A percentile compares a stretch with the other conserved stretches of the same genome.
Conservation (phyloP, 2,329 filamentous ascomycete species). For the Neofusicoccum umdonicola region DNA sequence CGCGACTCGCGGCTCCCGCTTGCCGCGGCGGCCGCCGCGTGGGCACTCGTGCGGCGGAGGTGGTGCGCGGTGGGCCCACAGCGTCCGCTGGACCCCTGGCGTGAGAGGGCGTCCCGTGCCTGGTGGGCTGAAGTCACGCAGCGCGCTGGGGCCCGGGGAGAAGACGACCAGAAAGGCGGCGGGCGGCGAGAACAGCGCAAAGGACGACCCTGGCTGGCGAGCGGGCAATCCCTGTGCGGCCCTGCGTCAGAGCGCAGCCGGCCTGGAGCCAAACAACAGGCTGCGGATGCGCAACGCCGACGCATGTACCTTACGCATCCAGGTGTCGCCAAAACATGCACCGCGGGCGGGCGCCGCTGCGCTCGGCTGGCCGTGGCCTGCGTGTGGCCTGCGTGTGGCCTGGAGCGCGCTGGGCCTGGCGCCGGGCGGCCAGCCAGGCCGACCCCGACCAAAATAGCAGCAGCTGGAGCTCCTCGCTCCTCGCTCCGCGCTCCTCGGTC, state of each 20-base stretch:
- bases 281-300: constrained; percentile 1
- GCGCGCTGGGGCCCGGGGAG: no score
- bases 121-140: background rate
- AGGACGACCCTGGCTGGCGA: background rate
- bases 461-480: no score
- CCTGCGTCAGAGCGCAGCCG: constrained; percentile 12
- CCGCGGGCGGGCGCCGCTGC: background rate
- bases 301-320: background rate
- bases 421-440: background rate
- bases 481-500: background rate
- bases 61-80: background rate
- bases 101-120: background rate
- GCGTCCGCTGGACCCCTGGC: background rate
- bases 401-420: background rate
- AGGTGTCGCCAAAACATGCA: background rate
- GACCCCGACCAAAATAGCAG: background rate
- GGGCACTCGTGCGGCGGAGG: background rate
- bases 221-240: background rate
- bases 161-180: background rate
- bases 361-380: background rate
- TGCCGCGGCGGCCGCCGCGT: background rate
- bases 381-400: background rate
- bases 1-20: background rate
- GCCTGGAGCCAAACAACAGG: constrained; percentile 5
- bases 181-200: constrained; percentile 6